A percentile compares a stretch with the other conserved stretches of the same genome.
Conservation (phyloP, 1,284 basidiomycete genomes). For the Malassezia brasiliensis region DNA sequence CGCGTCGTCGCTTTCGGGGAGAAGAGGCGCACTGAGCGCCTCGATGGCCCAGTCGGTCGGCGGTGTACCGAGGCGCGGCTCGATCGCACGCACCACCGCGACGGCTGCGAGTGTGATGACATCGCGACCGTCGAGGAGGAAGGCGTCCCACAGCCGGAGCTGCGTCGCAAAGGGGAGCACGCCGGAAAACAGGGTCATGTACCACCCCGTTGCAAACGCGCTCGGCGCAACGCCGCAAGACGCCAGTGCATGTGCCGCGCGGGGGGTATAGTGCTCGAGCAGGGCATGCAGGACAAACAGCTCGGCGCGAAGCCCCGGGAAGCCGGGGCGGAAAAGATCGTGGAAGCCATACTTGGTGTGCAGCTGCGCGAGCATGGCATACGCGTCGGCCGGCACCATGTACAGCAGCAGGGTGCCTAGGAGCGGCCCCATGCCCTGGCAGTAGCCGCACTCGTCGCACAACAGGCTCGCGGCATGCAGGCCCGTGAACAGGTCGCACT, state of each 20-base stretch:
- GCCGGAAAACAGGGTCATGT: conserved; percentile 83
- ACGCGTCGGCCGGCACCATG: conserved; percentile 60
- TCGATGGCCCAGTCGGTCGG: conserved; percentile 10
- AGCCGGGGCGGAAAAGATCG: conserved; percentile 80
- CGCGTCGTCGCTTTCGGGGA: conserved; percentile 39
- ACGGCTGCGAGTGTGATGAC: conserved; percentile 73
- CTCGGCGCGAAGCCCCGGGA: conserved; percentile 84
- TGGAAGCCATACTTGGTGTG: conserved; percentile 71
- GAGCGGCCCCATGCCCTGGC: conserved; percentile 97
- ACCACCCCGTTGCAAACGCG: conserved; percentile 96
- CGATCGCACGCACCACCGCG: conserved; percentile 77
- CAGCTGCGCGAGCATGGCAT: conserved; percentile 68
- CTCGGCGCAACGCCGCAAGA: conserved; percentile 76
- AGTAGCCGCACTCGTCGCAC: conserved; percentile 84
- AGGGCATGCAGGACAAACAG: conserved; percentile 89
- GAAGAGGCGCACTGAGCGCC: conserved; percentile 26
- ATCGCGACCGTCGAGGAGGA: conserved; percentile 80
- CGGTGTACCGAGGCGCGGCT: not conserved
- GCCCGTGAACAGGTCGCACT: conserved; percentile 65
- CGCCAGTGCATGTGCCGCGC: conserved; percentile 67
- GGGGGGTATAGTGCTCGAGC: conserved; percentile 72
- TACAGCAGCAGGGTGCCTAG: conserved; percentile 90
- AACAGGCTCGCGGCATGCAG: conserved; percentile 79
- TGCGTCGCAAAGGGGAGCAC: conserved; percentile 93
- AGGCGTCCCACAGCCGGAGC: conserved; percentile 85